Evolutionary conservation across 2,329 filamentous ascomycete species (phyloP).

Genomic region (Chaetomium sp.): DNA sequence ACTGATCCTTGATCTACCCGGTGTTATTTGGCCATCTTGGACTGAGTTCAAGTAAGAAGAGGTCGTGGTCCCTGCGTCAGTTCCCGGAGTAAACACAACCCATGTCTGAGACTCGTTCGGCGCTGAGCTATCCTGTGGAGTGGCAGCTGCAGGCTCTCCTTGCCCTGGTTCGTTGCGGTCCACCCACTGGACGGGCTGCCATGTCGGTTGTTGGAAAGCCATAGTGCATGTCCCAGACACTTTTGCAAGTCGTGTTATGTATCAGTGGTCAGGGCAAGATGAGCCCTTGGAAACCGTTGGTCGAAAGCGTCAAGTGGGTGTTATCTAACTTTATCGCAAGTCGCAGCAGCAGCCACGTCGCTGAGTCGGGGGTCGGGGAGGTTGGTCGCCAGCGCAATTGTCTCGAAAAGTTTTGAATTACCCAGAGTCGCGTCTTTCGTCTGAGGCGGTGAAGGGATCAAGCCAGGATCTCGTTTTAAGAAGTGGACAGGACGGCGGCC

Average conservation of each 20-base stretch:
- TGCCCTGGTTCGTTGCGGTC: conserved; percentile 45
- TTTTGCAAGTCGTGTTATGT: neutral
- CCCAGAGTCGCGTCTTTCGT: neutral
- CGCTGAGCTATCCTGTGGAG: conserved; percentile 38
- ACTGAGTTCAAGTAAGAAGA: conserved; percentile 67
- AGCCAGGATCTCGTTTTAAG: conserved; percentile 9
- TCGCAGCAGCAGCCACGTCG: conserved; percentile 4
- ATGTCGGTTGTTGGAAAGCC: conserved; percentile 60
- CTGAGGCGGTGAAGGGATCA: conserved; percentile 20
- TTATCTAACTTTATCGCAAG: neutral
- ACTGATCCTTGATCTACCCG: conserved; percentile 73
- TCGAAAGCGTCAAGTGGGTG: neutral
- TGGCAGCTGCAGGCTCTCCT: conserved; percentile 43
- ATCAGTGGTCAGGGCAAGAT: neutral
- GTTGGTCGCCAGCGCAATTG: neutral
- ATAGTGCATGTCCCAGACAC: conserved; percentile 42
- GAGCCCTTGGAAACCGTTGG: neutral
- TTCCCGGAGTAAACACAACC: conserved; percentile 86
- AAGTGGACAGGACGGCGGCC: conserved; percentile 11
- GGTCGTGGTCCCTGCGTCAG: conserved; percentile 60
- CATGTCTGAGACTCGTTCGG: conserved; percentile 84
- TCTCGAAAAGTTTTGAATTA: neutral
- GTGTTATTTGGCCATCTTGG: conserved; percentile 63
- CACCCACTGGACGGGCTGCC: conserved; percentile 54
- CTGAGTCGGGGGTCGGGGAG: neutral